Percentiles rank a stretch among this genome's conserved stretches.
These are phyloP conservation scores for Podaxis pistillaris DNA, from an alignment of 768 basidiomycete genomes.

Conservation along the genomic window DNA sequence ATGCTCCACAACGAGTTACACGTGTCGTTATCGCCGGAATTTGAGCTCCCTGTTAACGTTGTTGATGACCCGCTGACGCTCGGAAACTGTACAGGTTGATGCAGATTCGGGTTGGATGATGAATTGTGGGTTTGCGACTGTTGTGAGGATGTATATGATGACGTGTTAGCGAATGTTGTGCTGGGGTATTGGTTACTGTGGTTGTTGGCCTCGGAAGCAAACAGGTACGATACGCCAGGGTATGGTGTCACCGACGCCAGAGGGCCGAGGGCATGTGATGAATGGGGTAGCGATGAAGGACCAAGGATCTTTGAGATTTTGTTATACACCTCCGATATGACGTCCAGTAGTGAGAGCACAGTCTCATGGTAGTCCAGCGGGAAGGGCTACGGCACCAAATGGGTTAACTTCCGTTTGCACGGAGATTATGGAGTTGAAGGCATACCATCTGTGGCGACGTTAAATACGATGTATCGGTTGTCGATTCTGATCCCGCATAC, in stretches of 20 bases:
- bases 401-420: constrained; percentile 8
- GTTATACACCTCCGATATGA: constrained; percentile 86
- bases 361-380: constrained; percentile 87
- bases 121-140: constrained; percentile 30
- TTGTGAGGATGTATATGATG: constrained; percentile 17
- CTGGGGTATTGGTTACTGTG: constrained; percentile 11
- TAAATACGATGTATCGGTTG: constrained; percentile 67
- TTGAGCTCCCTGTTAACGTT: constrained; percentile 6
- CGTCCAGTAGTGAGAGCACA: constrained; percentile 83
- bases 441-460: constrained; percentile 73
- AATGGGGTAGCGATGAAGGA: constrained; percentile 71
- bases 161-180: constrained; percentile 11
- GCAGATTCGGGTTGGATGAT: constrained; percentile 35
- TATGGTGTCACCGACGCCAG: constrained; percentile 74
- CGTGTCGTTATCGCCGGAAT: constrained; percentile 24
- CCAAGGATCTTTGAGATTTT: constrained; percentile 83
- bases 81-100: constrained; percentile 24
- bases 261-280: constrained; percentile 73
- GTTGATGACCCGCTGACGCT: constrained; percentile 7
- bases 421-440: constrained; percentile 14
- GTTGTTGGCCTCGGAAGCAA: constrained; percentile 42
- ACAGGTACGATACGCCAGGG: constrained; percentile 81
- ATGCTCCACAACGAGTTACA: constrained; percentile 73
- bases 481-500: constrained; percentile 53
- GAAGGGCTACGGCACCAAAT: constrained; percentile 62